A percentile compares a stretch with the other conserved stretches of the same genome.
Evolutionary conservation across 2,329 filamentous ascomycete species (phyloP).

Genomic region (Simplicillium sp.): DNA sequence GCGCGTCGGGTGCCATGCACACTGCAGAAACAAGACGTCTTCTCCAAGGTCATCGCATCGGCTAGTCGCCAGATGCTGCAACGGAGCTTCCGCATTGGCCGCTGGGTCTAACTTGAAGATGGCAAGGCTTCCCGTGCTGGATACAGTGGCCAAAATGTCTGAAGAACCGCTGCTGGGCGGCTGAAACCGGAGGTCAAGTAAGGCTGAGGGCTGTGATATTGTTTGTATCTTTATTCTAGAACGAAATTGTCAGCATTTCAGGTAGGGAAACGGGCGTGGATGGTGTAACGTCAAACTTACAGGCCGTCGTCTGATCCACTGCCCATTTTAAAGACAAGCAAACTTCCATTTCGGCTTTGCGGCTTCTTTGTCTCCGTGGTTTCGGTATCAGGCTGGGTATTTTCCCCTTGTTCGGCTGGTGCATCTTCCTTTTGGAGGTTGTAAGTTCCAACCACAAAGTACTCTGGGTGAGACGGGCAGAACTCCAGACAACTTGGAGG

Average conservation of each 20-base stretch:
- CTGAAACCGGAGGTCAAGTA: constrained; percentile 81
- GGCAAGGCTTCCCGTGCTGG: constrained; percentile 63
- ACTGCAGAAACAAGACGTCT: constrained; percentile 58
- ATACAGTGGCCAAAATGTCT: constrained; percentile 61
- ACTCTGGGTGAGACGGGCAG: constrained; percentile 48
- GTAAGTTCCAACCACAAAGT: constrained; percentile 80
- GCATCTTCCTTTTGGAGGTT: constrained; percentile 48
- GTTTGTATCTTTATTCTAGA: constrained; percentile 48
- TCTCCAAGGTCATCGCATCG: constrained; percentile 40
- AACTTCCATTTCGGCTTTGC: constrained; percentile 63
- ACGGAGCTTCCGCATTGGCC: constrained; percentile 17
- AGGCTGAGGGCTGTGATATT: constrained; percentile 55
- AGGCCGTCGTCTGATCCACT: constrained; percentile 27
- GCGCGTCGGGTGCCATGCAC: constrained; percentile 59
- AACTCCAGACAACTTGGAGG: constrained; percentile 76
- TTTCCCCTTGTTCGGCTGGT: constrained; percentile 8
- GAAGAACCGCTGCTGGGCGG: constrained; percentile 28
- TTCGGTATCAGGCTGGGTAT: constrained; percentile 8
- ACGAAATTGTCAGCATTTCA: neutral
- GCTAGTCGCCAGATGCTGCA: constrained; percentile 33
- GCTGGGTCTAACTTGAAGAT: constrained; percentile 48
- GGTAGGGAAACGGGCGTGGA: neutral
- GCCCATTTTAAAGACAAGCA: constrained; percentile 53
- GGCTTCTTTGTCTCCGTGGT: constrained; percentile 21
- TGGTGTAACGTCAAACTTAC: constrained; percentile 33